Percentiles rank a stretch among this genome's conserved stretches.
These are phyloP conservation scores for Pichiaceae sp. DNA, from an alignment of 1,139 yeast species.

Conservation along the genomic window DNA sequence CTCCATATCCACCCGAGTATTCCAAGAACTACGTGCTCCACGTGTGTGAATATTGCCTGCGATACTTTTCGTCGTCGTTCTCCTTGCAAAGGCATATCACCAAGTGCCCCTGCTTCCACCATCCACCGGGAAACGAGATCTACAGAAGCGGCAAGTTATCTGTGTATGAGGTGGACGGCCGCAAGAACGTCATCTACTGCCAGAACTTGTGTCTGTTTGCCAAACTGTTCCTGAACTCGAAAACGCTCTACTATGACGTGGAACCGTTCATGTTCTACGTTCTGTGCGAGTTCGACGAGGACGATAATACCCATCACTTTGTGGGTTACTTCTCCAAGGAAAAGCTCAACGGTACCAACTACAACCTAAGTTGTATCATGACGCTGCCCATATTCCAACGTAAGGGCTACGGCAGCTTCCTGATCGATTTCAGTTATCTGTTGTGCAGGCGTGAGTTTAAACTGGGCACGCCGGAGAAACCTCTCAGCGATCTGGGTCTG, in stretches of 20 bases:
- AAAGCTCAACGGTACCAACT: slow-evolving; percentile 63
- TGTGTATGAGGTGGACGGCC: slow-evolving; percentile 89
- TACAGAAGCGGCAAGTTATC: slow-evolving; percentile 58
- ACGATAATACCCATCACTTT: slow-evolving; percentile 38
- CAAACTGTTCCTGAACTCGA: slow-evolving; percentile 80
- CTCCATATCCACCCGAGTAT: slow-evolving; percentile 90
- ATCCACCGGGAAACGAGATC: slow-evolving; percentile 90
- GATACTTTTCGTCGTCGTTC: slow-evolving; percentile 68
- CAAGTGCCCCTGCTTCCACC: slow-evolving; percentile 56
- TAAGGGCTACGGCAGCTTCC: slow-evolving; percentile 79
- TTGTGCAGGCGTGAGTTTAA: slow-evolving; percentile 66
- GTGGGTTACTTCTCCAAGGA: slow-evolving; percentile 95
- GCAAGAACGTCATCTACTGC: slow-evolving; percentile 74
- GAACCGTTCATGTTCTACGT: slow-evolving; percentile 91
- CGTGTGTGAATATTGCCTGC: slow-evolving; percentile 80
- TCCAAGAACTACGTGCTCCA: slow-evolving; percentile 54
- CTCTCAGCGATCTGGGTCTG: slow-evolving; percentile 79
- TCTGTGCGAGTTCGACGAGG: slow-evolving; percentile 59
- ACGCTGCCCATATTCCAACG: slow-evolving; percentile 85
- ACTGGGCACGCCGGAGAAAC: slow-evolving; percentile 92
- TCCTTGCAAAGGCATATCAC: slow-evolving; percentile 61
- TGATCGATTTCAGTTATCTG: slow-evolving; percentile 85
- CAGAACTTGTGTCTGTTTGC: slow-evolving; percentile 86
- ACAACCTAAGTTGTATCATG: slow-evolving; percentile 83
- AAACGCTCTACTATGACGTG: slow-evolving; percentile 87